Evolutionary conservation across 1,284 basidiomycete species (phyloP), one percentile per base, ranked within the genome.

Genomic region (Chondrostereum purpureum): DNA sequence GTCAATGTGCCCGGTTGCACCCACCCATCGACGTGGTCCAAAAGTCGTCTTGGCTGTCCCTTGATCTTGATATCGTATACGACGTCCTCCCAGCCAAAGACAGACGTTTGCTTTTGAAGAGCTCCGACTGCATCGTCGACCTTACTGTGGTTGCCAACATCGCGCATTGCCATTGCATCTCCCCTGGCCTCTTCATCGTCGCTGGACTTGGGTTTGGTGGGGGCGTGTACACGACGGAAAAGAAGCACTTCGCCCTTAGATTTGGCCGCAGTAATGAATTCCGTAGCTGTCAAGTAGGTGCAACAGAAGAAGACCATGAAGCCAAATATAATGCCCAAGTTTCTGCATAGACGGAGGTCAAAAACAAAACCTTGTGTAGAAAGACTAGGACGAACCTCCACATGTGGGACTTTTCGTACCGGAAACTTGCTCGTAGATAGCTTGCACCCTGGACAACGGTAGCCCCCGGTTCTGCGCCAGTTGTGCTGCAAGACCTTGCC

Each of bases 1-100:
- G 50, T 49, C 6, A 85, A 65, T 51, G 75, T 78, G 11, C 77
- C 76, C 1, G 80, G 80, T 40, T 72, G 73, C 49, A 82, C 80
- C 58, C 73, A 86, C 0, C 83, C 83, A 45, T 75, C 77, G 11
- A 86, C 72, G 51, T 81, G 70, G 57, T 83, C 72, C 49, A 86
- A 63, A 16, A 86, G 68, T 47, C 70, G 37, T 27, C 47, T 40
- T 11, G 27, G 23, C 20, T 49, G 36, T 13, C 42, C 62, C 50
- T 72, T 68, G 52, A 80, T 67, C 43, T 66, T 68, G 45, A 82
- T 73, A 47, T 70, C 66, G 54, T 78, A 79, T 44, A 64, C 51
- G 35, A 73, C 46, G 37, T 69, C 56, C 44, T 64, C 60, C 66
- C 68, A 73, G 18, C 37, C 27, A 37, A 48, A 48, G 43, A 48